phyloP scores from a whole-genome alignment of 768 basidiomycete species.

The Lentinula lateritia region DNA sequence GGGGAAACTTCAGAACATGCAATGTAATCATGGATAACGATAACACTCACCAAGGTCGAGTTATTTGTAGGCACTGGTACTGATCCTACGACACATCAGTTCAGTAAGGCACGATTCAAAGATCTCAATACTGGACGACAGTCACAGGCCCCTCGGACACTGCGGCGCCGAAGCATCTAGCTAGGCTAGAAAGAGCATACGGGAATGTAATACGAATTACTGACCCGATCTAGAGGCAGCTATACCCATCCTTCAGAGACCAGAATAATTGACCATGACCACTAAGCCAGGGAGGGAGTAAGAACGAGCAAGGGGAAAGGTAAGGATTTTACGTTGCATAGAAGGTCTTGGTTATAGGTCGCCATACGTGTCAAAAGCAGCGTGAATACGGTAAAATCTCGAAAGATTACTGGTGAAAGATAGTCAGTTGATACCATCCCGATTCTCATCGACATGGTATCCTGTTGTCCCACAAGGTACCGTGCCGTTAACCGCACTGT shows the following conservation, averaged over 20 bases:
- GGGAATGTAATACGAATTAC: background rate
- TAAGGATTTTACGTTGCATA: background rate
- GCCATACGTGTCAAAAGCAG: constrained; percentile 26
- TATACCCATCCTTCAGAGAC: constrained; percentile 5
- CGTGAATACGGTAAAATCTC: constrained; percentile 28
- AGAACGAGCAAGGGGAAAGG: constrained; percentile 7
- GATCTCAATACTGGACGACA: background rate
- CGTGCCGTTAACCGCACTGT: background rate
- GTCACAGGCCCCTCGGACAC: background rate
- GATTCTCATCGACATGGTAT: background rate
- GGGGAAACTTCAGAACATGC: background rate
- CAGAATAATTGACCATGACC: background rate
- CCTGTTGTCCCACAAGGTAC: background rate
- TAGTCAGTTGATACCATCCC: constrained; percentile 5
- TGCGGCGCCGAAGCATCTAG: background rate
- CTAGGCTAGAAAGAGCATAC: background rate
- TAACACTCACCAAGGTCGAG: constrained; percentile 1
- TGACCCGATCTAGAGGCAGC: background rate
- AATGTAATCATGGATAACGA: background rate
- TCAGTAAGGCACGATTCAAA: background rate
- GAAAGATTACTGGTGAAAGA: constrained; percentile 17
- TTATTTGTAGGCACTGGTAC: background rate
- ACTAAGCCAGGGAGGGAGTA: constrained; percentile 1
- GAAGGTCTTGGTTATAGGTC: constrained; percentile 14
- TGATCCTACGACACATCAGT: background rate